These are phyloP conservation scores for Colletotrichum tamarilloi DNA, from an alignment of 2,329 filamentous ascomycete species.

Conservation along the genomic window DNA sequence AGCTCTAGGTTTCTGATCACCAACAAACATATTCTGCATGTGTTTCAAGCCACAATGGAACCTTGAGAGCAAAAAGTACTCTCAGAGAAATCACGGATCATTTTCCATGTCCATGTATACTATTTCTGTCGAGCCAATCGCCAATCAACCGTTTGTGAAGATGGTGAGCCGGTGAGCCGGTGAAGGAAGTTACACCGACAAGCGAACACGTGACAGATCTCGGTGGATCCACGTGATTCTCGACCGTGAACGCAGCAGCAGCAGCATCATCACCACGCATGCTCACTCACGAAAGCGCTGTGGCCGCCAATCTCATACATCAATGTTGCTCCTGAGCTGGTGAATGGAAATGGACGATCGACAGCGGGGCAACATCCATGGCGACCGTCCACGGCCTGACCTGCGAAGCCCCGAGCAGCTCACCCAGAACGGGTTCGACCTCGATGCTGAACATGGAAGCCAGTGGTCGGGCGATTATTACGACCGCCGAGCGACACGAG, in stretches of 20 bases:
- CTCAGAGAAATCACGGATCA: background rate
- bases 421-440: slow-evolving; percentile 7
- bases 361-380: slow-evolving; percentile 4
- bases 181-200: slow-evolving; percentile 23
- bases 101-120: background rate
- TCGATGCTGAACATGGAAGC: slow-evolving; percentile 2
- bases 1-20: background rate
- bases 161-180: slow-evolving; percentile 29
- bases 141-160: background rate
- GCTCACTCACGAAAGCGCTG: background rate
- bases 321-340: background rate
- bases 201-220: slow-evolving; percentile 29
- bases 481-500: slow-evolving; percentile 27
- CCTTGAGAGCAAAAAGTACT: background rate
- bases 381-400: slow-evolving; percentile 6
- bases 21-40: background rate
- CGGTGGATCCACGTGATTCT: slow-evolving; percentile 5
- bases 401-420: slow-evolving; percentile 19
- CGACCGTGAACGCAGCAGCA: slow-evolving; percentile 11
- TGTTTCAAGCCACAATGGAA: background rate
- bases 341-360: slow-evolving; percentile 18
- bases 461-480: slow-evolving; percentile 33
- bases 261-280: slow-evolving; percentile 10
- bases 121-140: background rate
- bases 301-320: background rate